Base-by-base conservation (phyloP, 2,329 filamentous ascomycete genomes). In the Stachybotrys elegans region DNA sequence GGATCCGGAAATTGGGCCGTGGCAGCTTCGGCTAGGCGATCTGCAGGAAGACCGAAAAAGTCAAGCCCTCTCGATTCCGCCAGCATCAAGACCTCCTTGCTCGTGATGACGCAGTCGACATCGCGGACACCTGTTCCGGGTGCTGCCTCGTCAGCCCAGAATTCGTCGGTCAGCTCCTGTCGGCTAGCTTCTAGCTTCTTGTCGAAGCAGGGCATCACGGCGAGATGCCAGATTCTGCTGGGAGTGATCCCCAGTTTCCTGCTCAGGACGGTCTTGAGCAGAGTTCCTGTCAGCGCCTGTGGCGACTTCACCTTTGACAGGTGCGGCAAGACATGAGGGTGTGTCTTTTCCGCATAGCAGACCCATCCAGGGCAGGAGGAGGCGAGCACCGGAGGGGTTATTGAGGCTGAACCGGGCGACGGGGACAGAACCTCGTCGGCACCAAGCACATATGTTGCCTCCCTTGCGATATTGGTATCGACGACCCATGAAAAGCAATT, bases 131-230 rank as follows among this genome's bases (percentile, higher is more conserved):
- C 79, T 40, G 70, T 66, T 2, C 69, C 72, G 2, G 75, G 70
- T 39, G 59, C 60, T 13, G 67, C 72, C 42, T 68, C 69, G 32
- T 65, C 71, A 43, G 65, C 71, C 91, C 91, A 96, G 14, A 81
- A 79, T 6, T 77, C 69, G 59, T 92, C 86, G 1, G 91, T 97
- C 31, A 98, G 78, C 65, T 98, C 93, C 63, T 90, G 85, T 43
- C 93, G 83, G 55, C 90, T 95, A 6, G 93, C 93, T 68, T 98
- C 93, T 22, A 98, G 78, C 66, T 98, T 98, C 73, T 98, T 98
- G 65, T 98, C 93, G 63, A 98, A 97, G 65, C 93, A 98, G 17
- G 93, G 93, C 93, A 98, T 98, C 37, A 98, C 76, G 12, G 92
- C 89, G 43, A 97, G 67, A 65, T 97, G 92, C 88, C 92, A 98